Evolutionary conservation across 768 basidiomycete species (phyloP).

Genomic region (Lyophyllum atratum): DNA sequence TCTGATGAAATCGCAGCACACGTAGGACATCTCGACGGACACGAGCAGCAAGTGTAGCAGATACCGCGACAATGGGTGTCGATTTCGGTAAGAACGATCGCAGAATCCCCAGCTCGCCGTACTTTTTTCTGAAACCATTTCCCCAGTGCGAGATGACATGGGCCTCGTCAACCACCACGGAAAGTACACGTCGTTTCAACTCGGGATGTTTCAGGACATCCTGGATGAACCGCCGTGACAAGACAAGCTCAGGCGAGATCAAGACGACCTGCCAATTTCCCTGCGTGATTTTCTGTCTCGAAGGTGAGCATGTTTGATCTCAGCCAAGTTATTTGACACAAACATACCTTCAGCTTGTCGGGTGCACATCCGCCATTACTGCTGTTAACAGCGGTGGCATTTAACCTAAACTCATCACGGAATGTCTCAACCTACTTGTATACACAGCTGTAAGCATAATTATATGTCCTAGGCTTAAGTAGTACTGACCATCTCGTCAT

Average conservation of each 20-base stretch:
- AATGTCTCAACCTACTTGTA: neutral
- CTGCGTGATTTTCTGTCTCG: no score
- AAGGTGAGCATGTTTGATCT: no score
- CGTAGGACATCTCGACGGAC: constrained; percentile 9
- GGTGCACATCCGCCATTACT: neutral
- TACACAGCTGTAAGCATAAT: no score
- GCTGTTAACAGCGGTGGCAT: neutral
- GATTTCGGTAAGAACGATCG: constrained; percentile 3
- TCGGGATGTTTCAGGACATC: neutral
- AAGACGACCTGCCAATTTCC: neutral
- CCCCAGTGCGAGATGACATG: neutral
- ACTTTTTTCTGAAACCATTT: neutral
- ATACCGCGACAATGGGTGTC: constrained; percentile 32
- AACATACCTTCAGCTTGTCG: no score
- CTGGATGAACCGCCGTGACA: neutral
- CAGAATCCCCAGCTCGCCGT: neutral
- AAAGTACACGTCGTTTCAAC: neutral
- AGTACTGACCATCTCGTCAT: constrained; percentile 19
- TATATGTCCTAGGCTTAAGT: no score
- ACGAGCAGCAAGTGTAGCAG: constrained; percentile 31
- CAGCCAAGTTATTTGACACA: no score
- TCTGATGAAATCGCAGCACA: no score
- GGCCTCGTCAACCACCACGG: neutral
- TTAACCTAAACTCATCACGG: neutral
- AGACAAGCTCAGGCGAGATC: neutral